phyloP scores from a whole-genome alignment of 2,329 filamentous ascomycete species.

The Xylaria hypoxylon region DNA sequence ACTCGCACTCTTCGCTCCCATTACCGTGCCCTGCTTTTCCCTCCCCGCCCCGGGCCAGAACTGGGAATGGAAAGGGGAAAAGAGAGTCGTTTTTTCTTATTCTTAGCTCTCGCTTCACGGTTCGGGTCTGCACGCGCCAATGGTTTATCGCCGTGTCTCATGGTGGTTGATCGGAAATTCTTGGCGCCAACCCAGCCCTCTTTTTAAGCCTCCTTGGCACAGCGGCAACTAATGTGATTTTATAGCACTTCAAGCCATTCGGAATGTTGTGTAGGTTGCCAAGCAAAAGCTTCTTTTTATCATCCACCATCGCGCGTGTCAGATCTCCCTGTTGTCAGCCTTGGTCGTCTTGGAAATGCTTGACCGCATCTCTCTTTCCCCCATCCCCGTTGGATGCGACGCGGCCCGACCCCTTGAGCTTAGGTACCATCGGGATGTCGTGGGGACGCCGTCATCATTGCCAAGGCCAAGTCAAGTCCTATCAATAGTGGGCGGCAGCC shows the following conservation, averaged over 20 bases:
- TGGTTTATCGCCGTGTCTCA: constrained; percentile 38
- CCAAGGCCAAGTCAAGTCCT: constrained; percentile 25
- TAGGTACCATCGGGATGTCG: constrained; percentile 8
- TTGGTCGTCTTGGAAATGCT: constrained; percentile 30
- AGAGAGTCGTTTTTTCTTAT: constrained; percentile 23
- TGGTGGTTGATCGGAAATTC: constrained; percentile 41
- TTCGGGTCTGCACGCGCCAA: constrained; percentile 32
- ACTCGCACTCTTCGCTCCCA: constrained; percentile 9
- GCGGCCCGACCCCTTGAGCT: constrained; percentile 20
- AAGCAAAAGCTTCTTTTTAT: constrained; percentile 49
- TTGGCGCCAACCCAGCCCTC: constrained; percentile 51
- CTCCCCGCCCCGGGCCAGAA: background rate
- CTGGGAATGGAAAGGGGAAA: constrained; percentile 9
- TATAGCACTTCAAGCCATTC: constrained; percentile 52
- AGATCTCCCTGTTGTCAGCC: constrained; percentile 32
- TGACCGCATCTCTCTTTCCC: constrained; percentile 23
- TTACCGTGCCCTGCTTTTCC: constrained; percentile 5
- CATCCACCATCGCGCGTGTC: constrained; percentile 38
- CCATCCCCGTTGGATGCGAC: constrained; percentile 2
- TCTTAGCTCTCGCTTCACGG: constrained; percentile 30
- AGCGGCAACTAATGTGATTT: constrained; percentile 47
- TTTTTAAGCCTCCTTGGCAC: constrained; percentile 50
- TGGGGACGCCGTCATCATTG: constrained; percentile 28
- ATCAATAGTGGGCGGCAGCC: constrained; percentile 1
- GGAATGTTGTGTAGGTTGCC: constrained; percentile 53